Percentiles rank a stretch among this genome's conserved stretches.
Evolutionary conservation across 2,329 filamentous ascomycete genomes (phyloP).

Genomic region (Arthrinium puccinioides): DNA sequence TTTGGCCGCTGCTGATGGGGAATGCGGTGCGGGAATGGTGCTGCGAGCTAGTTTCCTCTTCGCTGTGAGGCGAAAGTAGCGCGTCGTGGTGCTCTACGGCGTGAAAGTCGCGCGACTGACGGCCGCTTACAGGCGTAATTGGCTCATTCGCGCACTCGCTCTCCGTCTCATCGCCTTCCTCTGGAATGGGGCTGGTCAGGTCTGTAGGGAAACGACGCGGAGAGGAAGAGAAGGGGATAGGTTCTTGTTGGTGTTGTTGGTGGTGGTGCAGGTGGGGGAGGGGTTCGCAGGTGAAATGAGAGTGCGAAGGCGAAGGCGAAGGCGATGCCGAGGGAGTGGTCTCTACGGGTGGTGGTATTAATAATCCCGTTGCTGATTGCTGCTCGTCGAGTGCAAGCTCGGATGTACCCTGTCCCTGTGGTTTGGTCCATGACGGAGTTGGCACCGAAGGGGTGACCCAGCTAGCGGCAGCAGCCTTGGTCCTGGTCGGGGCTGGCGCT

Average conservation of each 20-base stretch:
- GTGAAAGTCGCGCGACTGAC: slow-evolving; percentile 48
- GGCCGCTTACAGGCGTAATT: slow-evolving; percentile 52
- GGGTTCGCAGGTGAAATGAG: slow-evolving; percentile 5
- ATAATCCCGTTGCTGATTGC: not conserved
- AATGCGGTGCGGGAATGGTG: too few relatives aligned
- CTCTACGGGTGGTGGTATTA: not conserved
- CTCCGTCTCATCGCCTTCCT: slow-evolving; percentile 52
- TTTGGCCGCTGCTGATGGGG: too few relatives aligned
- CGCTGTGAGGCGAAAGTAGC: slow-evolving; percentile 11
- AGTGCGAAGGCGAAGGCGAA: slow-evolving; percentile 6
- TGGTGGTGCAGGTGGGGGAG: not conserved
- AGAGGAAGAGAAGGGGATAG: slow-evolving; percentile 22
- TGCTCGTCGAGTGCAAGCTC: not conserved
- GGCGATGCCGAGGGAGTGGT: not conserved
- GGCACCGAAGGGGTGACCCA: not conserved
- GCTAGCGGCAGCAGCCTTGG: not conserved
- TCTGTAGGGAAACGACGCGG: slow-evolving; percentile 43
- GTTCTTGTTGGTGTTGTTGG: not conserved
- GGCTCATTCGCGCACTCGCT: slow-evolving; percentile 54
- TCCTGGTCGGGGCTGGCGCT: too few relatives aligned
- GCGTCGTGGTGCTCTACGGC: slow-evolving; percentile 32
- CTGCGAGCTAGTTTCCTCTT: slow-evolving; percentile 17
- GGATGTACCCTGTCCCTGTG: not conserved
- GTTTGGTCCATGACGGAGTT: not conserved
- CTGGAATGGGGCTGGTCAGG: slow-evolving; percentile 44